Base-by-base conservation (phyloP, 805 yeast genomes). In the Ogataea corticis region DNA sequence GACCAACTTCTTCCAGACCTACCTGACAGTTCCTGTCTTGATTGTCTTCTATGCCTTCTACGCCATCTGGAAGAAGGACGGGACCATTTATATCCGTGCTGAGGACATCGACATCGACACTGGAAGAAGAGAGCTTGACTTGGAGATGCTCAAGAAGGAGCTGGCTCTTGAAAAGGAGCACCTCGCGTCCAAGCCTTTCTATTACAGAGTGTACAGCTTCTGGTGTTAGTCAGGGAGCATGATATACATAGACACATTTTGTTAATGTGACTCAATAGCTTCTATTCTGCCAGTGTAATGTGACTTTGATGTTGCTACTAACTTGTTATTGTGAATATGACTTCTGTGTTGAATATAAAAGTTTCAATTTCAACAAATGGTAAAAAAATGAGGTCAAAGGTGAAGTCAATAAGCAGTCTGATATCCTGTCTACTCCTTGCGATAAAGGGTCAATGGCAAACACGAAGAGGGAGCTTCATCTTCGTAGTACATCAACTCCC, bases 21-120 rank as follows among this genome's bases (percentile, higher is more conserved):
- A 80, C 62, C 68, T 86, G 51, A 77, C 86, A 7, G 66, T 72
- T 42, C 85, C 85, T 13, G 72, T 84, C 44, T 70, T 82, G 30
- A 23, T 83, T 27, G 74, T 63, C 3, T 75, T 77, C 63, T 82
- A 56, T 37, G 14, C 54, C 30, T 45, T 47, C 7, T 62, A 59
- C 46, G 47, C 52, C 36, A 30, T 61, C 16, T 72, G 71, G 68
- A 66, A 66, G 42, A 50, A 45, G 29, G 72, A 70, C 4, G 32
- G n/a, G 17, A 32, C 34, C 28, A 13, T 40, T 7, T 31, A 12
- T 18, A 17, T 40, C 28, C 17, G 18, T 12, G 32, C 34, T 13
- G 43, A 62, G 41, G 75, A 76, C 27, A 75, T 82, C 50, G 85
- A 80, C 49, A 58, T 82, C 28, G 82, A 75, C 54, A 68, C 77